These are phyloP conservation scores for Phalaenopsis equestris DNA, from an alignment of 106 monocot species.

Conservation along the genomic window DNA sequence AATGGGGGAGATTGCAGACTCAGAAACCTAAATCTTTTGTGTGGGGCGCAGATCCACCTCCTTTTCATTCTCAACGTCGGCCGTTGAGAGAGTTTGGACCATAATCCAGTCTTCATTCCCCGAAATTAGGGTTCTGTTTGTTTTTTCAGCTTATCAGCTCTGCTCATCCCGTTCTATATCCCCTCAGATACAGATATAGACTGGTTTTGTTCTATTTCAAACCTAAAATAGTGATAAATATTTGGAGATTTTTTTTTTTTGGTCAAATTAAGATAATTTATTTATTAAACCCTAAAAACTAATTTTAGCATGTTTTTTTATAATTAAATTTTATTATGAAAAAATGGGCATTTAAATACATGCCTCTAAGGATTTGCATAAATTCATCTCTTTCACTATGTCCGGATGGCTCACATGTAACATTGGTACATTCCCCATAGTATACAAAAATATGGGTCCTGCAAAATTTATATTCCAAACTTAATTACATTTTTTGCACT, in stretches of 20 bases:
- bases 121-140: background rate
- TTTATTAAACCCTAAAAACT: no score
- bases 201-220: background rate
- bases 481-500: no score
- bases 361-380: constrained; percentile 29
- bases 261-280: no score
- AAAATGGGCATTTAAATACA: no score
- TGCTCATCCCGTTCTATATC: no score
- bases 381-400: constrained; percentile 54
- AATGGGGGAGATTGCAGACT: background rate
- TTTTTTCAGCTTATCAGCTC: background rate
- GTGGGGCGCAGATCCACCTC: background rate
- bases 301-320: no score
- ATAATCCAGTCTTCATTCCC: background rate
- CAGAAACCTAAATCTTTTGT: background rate
- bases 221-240: background rate
- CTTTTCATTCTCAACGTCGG: background rate
- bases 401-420: constrained; percentile 44
- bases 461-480: background rate
- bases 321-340: no score
- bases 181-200: no score
- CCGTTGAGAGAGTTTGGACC: constrained; percentile 3
- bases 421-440: constrained; percentile 28
- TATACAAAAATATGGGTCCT: constrained; percentile 52
- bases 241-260: no score